These are phyloP conservation scores for Pyrus bretschneideri DNA, from an alignment of 306 rosid genomes.

Conservation along the genomic window DNA sequence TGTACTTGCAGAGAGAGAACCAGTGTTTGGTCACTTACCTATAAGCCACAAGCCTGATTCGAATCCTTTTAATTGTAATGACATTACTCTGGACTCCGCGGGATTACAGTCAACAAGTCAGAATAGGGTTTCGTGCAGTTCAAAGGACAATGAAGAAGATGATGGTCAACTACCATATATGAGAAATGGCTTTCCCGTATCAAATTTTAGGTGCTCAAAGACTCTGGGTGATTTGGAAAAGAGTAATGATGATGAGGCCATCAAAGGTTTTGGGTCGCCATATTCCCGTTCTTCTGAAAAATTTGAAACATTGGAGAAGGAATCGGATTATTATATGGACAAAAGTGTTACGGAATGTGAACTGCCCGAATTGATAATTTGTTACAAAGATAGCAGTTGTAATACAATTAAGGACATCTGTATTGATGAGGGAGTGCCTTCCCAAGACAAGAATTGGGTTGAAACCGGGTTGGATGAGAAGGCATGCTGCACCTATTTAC, in stretches of 20 bases:
- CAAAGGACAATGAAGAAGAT: slow-evolving; percentile 28
- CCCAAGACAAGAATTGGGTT: slow-evolving; percentile 38
- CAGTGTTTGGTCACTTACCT: slow-evolving; percentile 36
- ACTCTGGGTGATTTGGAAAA: slow-evolving; percentile 16
- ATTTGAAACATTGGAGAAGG: slow-evolving; percentile 25
- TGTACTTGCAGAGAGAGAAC: slow-evolving; percentile 59
- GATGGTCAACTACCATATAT: slow-evolving; percentile 10
- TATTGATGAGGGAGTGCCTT: slow-evolving; percentile 59
- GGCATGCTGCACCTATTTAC: slow-evolving; percentile 20
- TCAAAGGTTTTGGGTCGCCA: slow-evolving; percentile 21
- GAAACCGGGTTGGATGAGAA: slow-evolving; percentile 31
- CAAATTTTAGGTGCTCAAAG: slow-evolving; percentile 15
- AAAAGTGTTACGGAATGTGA: slow-evolving; percentile 52
- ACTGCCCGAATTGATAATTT: slow-evolving; percentile 46
- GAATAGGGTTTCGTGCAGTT: slow-evolving; percentile 17
- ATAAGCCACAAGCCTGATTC: slow-evolving; percentile 34
- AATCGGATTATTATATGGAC: slow-evolving; percentile 37
- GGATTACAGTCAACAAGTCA: slow-evolving; percentile 32
- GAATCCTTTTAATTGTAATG: slow-evolving; percentile 39
- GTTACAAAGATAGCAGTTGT: slow-evolving; percentile 50
- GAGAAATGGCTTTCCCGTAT: slow-evolving; percentile 19
- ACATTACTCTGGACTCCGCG: slow-evolving; percentile 23
- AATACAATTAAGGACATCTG: slow-evolving; percentile 74
- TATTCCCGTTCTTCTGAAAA: slow-evolving; percentile 32
- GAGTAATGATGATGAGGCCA: slow-evolving; percentile 11